These are phyloP conservation scores for Aspergillus sergii DNA, from an alignment of 2,329 filamentous ascomycete genomes.

Conservation along the genomic window DNA sequence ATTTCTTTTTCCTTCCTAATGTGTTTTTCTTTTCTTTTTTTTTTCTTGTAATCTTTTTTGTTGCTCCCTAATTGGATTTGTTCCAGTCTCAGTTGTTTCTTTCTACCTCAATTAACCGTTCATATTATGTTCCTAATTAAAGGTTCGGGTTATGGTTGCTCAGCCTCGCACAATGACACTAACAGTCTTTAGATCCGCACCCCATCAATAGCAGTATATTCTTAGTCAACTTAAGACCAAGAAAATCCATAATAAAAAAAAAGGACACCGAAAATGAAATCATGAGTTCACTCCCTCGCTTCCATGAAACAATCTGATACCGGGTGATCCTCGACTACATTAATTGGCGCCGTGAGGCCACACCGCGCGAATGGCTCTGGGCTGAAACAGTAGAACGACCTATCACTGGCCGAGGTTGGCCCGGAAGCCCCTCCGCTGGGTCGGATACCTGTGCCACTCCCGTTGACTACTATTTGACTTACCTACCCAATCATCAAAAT, in stretches of 20 bases:
- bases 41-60: background rate
- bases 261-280: background rate
- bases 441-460: conserved; percentile 3
- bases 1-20: background rate
- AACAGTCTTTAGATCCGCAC: background rate
- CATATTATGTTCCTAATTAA: background rate
- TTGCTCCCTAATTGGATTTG: background rate
- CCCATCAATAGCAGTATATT: background rate
- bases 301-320: conserved; percentile 7
- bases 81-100: background rate
- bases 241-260: background rate
- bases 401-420: conserved; percentile 12
- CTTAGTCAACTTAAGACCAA: background rate
- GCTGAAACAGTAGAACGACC: conserved; percentile 10
- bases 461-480: background rate
- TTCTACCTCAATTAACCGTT: background rate
- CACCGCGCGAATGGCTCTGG: conserved; percentile 11
- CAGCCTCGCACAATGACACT: conserved; percentile 3
- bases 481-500: background rate
- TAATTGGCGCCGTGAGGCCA: conserved; percentile 1
- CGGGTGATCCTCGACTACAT: conserved; percentile 1
- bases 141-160: background rate
- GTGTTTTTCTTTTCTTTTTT: background rate
- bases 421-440: conserved; percentile 11
- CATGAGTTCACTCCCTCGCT: conserved; percentile 3